These are phyloP conservation scores for Aleurites moluccanus DNA, from an alignment of 441 rosid genomes.

Conservation along the genomic window DNA sequence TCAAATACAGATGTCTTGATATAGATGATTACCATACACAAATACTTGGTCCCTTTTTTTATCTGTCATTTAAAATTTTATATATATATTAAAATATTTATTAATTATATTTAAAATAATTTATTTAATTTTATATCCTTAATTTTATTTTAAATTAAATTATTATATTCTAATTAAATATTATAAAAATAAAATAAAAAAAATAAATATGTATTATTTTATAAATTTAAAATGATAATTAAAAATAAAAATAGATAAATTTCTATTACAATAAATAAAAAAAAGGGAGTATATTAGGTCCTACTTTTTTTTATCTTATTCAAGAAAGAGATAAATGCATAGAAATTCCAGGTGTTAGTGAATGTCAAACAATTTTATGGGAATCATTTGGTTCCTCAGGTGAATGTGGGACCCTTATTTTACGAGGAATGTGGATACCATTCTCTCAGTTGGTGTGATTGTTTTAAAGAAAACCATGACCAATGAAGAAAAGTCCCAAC, in stretches of 20 bases:
- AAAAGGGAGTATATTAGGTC: neutral
- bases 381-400: neutral
- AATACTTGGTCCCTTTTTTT: too few relatives aligned
- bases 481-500: neutral
- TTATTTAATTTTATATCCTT: too few relatives aligned
- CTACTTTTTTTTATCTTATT: neutral
- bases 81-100: too few relatives aligned
- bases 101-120: too few relatives aligned
- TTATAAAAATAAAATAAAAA: too few relatives aligned
- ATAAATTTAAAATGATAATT: too few relatives aligned
- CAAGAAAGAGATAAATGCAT: neutral
- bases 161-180: too few relatives aligned
- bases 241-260: too few relatives aligned
- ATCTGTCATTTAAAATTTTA: too few relatives aligned
- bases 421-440: slow-evolving; percentile 6
- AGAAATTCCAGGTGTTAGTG: neutral
- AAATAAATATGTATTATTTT: too few relatives aligned
- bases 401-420: slow-evolving; percentile 17
- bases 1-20: neutral
- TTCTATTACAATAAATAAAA: too few relatives aligned
- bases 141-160: too few relatives aligned
- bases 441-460: neutral
- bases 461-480: neutral
- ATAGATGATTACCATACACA: neutral
- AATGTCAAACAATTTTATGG: slow-evolving; percentile 16